Evolutionary conservation across 306 rosid species (phyloP).

Genomic region (peach (Prunus persica)): Prunus_persica_NCBIv2 NC_034016.1:12733501-12734000

Average conservation of each 20-base stretch:
- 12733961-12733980: slow-evolving; percentile 37
- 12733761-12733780: background rate
- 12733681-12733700: slow-evolving; percentile 85
- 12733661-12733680: slow-evolving; percentile 60
- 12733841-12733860: background rate
- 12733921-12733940: slow-evolving; percentile 55
- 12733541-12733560: slow-evolving; percentile 56
- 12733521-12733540: slow-evolving; percentile 74
- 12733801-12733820: slow-evolving; percentile 17
- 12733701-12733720: slow-evolving; percentile 27
- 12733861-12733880: background rate
- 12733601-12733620: slow-evolving; percentile 60
- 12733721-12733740: background rate
- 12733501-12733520: slow-evolving; percentile 64
- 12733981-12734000: slow-evolving; percentile 77
- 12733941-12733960: slow-evolving; percentile 64
- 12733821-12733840: slow-evolving; percentile 42
- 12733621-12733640: slow-evolving; percentile 58
- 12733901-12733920: slow-evolving; percentile 48
- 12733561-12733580: slow-evolving; percentile 68
- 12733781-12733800: background rate
- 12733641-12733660: slow-evolving; percentile 40
- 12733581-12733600: slow-evolving; percentile 63
- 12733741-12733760: background rate
- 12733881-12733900: background rate